A percentile compares a stretch with the other conserved stretches of the same genome.
These are phyloP conservation scores for Prosopis cineraria DNA, from an alignment of 306 rosid genomes.

Conservation along the genomic window DNA sequence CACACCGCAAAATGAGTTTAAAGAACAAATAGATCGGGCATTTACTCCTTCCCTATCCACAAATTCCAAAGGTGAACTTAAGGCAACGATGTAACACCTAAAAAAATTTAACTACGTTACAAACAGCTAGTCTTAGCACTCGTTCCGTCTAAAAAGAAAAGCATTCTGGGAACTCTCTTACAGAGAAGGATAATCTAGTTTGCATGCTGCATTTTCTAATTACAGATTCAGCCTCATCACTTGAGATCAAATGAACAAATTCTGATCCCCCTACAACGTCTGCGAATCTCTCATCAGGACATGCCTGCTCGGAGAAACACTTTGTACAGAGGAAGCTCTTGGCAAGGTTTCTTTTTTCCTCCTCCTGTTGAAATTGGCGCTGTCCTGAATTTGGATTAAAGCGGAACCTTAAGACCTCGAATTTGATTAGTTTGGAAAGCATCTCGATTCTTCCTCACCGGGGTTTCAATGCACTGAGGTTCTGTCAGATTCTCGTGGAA, in stretches of 20 bases:
- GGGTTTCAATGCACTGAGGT: neutral
- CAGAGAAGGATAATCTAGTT: neutral
- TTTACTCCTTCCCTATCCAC: conserved; percentile 9
- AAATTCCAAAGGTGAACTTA: conserved; percentile 13
- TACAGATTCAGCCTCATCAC: neutral
- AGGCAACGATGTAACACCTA: neutral
- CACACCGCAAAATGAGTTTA: conserved; percentile 28
- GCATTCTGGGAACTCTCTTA: neutral
- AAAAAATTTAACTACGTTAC: neutral
- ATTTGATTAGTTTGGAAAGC: neutral
- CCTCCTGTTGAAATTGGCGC: neutral
- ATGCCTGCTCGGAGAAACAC: neutral
- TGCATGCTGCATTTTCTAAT: neutral
- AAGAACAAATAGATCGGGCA: conserved; percentile 30
- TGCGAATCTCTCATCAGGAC: neutral
- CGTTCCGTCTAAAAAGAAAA: neutral
- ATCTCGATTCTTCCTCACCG: neutral
- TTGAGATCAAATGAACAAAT: neutral
- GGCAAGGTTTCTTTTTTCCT: neutral
- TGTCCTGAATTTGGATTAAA: neutral
- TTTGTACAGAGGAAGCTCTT: neutral
- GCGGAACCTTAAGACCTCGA: neutral
- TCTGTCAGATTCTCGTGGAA: conserved; percentile 16
- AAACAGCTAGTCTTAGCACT: neutral
- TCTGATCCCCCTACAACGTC: neutral